Evolutionary conservation across 106 monocot species (phyloP).

Genomic region (Phalaenopsis aphrodite): DNA sequence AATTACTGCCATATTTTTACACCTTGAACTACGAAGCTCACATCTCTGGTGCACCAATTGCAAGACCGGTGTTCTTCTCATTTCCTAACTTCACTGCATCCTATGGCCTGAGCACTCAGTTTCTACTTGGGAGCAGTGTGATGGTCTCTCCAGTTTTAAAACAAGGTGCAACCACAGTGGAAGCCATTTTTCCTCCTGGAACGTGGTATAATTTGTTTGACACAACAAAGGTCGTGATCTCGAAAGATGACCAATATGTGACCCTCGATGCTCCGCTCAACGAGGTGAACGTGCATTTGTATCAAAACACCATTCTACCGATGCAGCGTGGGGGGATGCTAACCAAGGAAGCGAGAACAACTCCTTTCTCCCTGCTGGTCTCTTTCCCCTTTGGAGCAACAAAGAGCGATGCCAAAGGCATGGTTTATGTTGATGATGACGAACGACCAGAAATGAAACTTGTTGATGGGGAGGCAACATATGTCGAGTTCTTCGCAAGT

Average conservation of each 20-base stretch:
- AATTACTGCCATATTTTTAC: conserved; percentile 80
- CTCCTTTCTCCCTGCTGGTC: conserved; percentile 81
- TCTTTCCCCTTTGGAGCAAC: conserved; percentile 45
- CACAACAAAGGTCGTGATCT: conserved; percentile 49
- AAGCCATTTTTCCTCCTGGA: conserved; percentile 76
- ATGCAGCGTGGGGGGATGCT: conserved; percentile 83
- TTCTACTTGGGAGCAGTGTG: conserved; percentile 59
- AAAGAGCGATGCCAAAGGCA: conserved; percentile 50
- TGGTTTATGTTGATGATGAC: conserved; percentile 77
- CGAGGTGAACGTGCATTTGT: conserved; percentile 91
- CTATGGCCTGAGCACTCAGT: conserved; percentile 84
- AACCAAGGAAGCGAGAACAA: conserved; percentile 56
- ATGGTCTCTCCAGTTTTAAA: conserved; percentile 89
- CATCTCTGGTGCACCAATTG: conserved; percentile 64
- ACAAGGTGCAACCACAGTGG: conserved; percentile 47
- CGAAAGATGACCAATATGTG: conserved; percentile 40
- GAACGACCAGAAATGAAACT: conserved; percentile 83
- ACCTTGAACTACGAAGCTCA: conserved; percentile 83
- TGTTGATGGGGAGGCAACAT: conserved; percentile 56
- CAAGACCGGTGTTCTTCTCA: conserved; percentile 85
- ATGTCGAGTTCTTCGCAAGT: conserved; percentile 51
- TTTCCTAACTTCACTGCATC: conserved; percentile 61
- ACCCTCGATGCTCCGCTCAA: conserved; percentile 68
- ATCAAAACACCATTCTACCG: conserved; percentile 73
- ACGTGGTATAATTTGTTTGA: conserved; percentile 95